These are phyloP conservation scores for Tephrocybe sp. DNA, from an alignment of 768 basidiomycete species.

Conservation along the genomic window DNA sequence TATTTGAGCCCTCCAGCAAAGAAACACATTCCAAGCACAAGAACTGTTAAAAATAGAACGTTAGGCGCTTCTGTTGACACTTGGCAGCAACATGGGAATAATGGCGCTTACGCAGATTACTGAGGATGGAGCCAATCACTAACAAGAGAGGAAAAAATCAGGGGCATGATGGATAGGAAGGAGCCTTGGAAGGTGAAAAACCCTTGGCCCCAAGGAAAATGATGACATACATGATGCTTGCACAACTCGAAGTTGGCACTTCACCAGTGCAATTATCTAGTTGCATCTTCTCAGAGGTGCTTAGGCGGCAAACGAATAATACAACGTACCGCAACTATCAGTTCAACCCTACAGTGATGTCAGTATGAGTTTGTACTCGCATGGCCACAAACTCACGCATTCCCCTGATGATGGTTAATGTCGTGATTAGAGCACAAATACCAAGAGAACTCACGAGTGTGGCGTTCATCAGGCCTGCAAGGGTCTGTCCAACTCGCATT, in stretches of 20 bases:
- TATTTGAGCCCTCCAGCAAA: constrained; percentile 79
- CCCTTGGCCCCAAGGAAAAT: constrained; percentile 1
- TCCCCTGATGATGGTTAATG: constrained; percentile 34
- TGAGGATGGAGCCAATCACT: constrained; percentile 88
- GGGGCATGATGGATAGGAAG: constrained; percentile 1
- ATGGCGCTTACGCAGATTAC: constrained; percentile 66
- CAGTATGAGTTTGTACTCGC: neutral
- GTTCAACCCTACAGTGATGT: constrained; percentile 46
- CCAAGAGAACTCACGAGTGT: constrained; percentile 53
- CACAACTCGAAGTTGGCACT: constrained; percentile 68
- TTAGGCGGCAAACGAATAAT: neutral
- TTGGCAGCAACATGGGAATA: neutral
- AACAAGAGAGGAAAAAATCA: constrained; percentile 16
- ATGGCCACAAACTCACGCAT: constrained; percentile 35
- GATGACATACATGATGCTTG: constrained; percentile 70
- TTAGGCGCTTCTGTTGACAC: neutral
- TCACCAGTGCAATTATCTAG: constrained; percentile 46
- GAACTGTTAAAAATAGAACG: constrained; percentile 39
- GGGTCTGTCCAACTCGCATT: constrained; percentile 75
- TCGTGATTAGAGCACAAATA: constrained; percentile 2
- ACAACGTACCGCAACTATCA: constrained; percentile 72
- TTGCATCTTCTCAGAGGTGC: constrained; percentile 3
- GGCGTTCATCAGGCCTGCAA: constrained; percentile 83
- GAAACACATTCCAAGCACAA: constrained; percentile 89
- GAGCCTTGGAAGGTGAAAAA: neutral